phyloP scores from a whole-genome alignment of 208 protist species.

The Leishmania arabica region DNA sequence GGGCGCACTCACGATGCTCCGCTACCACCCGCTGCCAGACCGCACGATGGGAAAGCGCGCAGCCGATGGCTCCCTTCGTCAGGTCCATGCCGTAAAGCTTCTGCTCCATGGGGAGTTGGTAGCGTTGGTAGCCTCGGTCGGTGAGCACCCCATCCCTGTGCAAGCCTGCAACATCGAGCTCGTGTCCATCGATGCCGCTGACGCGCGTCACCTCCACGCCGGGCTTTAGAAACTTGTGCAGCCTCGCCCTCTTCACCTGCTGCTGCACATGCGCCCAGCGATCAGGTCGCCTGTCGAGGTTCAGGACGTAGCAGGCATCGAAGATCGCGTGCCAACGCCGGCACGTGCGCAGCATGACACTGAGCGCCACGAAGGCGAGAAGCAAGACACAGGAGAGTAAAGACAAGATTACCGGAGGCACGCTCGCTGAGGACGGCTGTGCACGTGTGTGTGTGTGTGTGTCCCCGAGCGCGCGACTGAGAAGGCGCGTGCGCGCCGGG shows the following conservation, averaged over 20 bases:
- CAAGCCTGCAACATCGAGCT: conserved; percentile 61
- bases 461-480: background rate
- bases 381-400: background rate
- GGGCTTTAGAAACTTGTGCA: conserved; percentile 57
- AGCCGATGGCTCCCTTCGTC: conserved; percentile 87
- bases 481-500: background rate
- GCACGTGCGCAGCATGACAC: conserved; percentile 44
- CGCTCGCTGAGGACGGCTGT: background rate
- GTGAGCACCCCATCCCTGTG: conserved; percentile 55
- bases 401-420: background rate
- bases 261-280: conserved; percentile 72
- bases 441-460: background rate
- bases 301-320: conserved; percentile 91
- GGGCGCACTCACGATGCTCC: conserved; percentile 35
- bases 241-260: conserved; percentile 58
- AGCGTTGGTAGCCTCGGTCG: conserved; percentile 73
- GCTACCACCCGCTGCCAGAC: conserved; percentile 81
- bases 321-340: conserved; percentile 51
- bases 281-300: conserved; percentile 85
- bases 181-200: conserved; percentile 71
- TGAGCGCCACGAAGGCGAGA: background rate
- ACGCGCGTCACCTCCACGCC: conserved; percentile 60
- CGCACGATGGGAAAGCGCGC: conserved; percentile 79
- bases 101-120: conserved; percentile 66
- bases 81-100: conserved; percentile 94